Conservation (phyloP, 805 yeast genomes). For the Kuraishia ogatae region DNA sequence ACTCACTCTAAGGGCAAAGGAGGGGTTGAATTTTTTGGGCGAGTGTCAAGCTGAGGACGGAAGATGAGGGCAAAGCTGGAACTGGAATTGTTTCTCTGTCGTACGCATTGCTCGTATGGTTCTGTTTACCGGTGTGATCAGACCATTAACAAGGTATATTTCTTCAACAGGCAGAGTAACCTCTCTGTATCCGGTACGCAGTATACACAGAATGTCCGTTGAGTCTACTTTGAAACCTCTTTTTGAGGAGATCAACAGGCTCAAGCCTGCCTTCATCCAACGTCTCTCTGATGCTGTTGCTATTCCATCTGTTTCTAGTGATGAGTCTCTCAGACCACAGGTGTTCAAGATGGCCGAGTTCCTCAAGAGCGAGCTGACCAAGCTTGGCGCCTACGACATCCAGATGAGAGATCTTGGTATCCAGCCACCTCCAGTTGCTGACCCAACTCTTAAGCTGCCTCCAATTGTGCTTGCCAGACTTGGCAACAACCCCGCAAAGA, state of each 20-base stretch:
- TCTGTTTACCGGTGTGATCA: not conserved
- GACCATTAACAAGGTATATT: not conserved
- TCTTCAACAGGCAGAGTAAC: not conserved
- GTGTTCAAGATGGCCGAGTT: constrained; percentile 88
- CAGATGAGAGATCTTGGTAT: constrained; percentile 75
- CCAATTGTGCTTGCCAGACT: constrained; percentile 90
- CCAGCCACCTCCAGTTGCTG: constrained; percentile 86
- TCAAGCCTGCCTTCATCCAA: constrained; percentile 65
- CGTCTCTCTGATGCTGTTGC: constrained; percentile 80
- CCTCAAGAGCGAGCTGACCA: constrained; percentile 56
- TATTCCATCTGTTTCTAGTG: constrained; percentile 92
- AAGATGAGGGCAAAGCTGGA: not conserved
- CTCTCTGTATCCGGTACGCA: not conserved
- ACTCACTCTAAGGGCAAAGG: not conserved
- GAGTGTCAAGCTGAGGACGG: not conserved
- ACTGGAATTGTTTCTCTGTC: not conserved
- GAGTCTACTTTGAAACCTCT: constrained; percentile 22
- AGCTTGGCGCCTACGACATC: constrained; percentile 75
- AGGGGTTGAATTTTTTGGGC: not conserved
- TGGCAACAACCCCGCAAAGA: constrained; percentile 76
- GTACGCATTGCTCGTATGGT: not conserved
- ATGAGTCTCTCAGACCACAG: constrained; percentile 78
- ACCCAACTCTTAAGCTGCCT: constrained; percentile 66
- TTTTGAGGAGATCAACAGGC: constrained; percentile 59
- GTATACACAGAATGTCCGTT: constrained; percentile 13